Percentiles rank a stretch among this genome's conserved stretches.
Evolutionary conservation across 2,329 filamentous ascomycete species (phyloP).

Genomic region (Clarireedia hainanense): DNA sequence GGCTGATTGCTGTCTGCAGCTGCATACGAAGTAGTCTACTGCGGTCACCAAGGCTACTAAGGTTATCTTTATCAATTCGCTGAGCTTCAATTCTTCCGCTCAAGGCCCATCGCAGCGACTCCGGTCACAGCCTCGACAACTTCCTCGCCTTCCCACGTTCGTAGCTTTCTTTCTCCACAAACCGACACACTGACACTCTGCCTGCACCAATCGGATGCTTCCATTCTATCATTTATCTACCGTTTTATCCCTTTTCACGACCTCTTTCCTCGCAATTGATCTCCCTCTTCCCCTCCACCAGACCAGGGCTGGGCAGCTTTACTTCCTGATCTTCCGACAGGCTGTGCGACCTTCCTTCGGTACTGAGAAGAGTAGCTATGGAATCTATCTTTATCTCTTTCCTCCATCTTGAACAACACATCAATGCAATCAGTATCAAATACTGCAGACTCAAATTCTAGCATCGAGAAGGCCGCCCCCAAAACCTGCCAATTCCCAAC

Average conservation of each 20-base stretch:
- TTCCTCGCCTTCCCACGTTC: no score
- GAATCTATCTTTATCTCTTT: constrained; percentile 1
- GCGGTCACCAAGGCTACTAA: no score
- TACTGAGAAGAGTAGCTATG: neutral
- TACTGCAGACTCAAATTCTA: neutral
- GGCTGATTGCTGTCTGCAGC: no score
- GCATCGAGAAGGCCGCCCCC: neutral
- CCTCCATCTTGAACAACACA: constrained; percentile 6
- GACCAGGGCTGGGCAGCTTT: neutral
- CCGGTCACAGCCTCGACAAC: no score
- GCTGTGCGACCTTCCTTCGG: neutral
- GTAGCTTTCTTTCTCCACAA: neutral
- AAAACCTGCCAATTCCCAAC: neutral
- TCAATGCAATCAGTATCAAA: constrained; percentile 4
- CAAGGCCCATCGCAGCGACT: no score
- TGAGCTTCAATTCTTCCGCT: no score
- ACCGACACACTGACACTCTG: constrained; percentile 6
- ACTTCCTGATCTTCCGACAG: neutral
- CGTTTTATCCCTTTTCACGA: neutral
- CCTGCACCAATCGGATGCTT: constrained; percentile 1
- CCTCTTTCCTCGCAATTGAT: neutral
- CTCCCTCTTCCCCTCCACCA: constrained; percentile 5
- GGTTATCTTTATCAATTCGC: no score
- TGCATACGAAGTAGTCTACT: no score
- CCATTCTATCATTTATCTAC: neutral